Base-by-base conservation (phyloP, 129 eudicot species). In the Logfia minima region DNA sequence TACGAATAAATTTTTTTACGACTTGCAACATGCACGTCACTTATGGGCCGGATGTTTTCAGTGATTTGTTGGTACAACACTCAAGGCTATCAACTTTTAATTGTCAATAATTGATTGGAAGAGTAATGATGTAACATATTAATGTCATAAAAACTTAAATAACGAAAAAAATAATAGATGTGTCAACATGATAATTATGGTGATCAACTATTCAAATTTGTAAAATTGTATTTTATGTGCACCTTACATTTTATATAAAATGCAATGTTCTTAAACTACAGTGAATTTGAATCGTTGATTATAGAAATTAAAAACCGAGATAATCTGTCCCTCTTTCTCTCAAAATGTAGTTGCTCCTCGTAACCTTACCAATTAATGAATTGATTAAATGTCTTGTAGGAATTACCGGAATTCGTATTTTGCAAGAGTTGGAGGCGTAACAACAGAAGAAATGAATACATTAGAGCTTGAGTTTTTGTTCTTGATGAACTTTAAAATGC, bases 361-460 rank as follows among this genome's bases (percentile, higher is more conserved):
- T 24, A 24, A 24, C 26, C 26, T 24, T 24, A 24, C 26, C 26
- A 24, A 24, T 24, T 24, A 24, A 24, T 24, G 26, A 1, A 24
- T 24, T 58, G 5, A 56, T 56, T 56, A 19, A 58, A 68, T 28
- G 65, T 56, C 0, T 74, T 70, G 73, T 88, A 93, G 98, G 98
- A 93, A 93, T 66, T 90, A 90, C 39, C 90, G 98, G 71, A 93
- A 93, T 81, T 85, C 98, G 11, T 93, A 93, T 70, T 93, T 86
- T 71, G 98, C 95, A 32, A 75, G 92, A 80, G 98, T 93, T 52
- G 98, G 98, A 24, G 98, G 98, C 43, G 61, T 90, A 72, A 82
- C 89, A 13, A 90, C 88, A 5, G 69, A 86, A 28, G 96, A 93
- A 74, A 88, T 93, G 90, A 93, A 93, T 81, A 87, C 68, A 48